phyloP scores from a whole-genome alignment of 306 rosid species.

The Adenanthera pavonina region DNA sequence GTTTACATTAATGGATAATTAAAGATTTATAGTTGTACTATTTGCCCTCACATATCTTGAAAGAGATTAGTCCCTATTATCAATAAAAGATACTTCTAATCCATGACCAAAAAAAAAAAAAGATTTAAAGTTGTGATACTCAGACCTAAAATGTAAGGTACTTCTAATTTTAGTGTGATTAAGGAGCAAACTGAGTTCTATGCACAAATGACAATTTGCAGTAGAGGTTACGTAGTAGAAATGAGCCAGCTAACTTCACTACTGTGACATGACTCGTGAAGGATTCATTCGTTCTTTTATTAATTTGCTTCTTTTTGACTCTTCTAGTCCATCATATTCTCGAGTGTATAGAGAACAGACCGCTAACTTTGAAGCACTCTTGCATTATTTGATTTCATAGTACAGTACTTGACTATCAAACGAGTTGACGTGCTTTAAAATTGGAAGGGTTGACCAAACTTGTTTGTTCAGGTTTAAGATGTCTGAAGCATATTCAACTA shows the following conservation, averaged over 20 bases:
- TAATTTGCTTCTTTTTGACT: not conserved
- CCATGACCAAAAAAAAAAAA: no score
- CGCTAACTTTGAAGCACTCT: not conserved
- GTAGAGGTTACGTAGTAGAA: not conserved
- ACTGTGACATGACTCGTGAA: not conserved
- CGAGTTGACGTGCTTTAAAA: not conserved
- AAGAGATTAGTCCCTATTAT: no score
- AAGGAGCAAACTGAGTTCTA: conserved; percentile 23
- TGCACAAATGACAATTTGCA: conserved; percentile 11
- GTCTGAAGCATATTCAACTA: not conserved
- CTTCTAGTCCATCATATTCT: not conserved
- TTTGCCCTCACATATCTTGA: no score
- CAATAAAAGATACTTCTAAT: no score
- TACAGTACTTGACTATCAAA: not conserved
- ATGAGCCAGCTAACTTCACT: not conserved
- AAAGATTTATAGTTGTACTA: no score
- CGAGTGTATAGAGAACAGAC: not conserved
- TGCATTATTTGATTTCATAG: no score
- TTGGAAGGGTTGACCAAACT: not conserved
- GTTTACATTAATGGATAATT: no score
- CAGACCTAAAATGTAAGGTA: not conserved
- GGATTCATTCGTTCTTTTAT: not conserved
- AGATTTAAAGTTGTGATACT: not conserved
- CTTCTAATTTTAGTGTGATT: not conserved
- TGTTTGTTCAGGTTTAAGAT: not conserved